These are phyloP conservation scores for Mucor racemosus DNA, from an alignment of 371 early-diverging fungal species.

Conservation along the genomic window DNA sequence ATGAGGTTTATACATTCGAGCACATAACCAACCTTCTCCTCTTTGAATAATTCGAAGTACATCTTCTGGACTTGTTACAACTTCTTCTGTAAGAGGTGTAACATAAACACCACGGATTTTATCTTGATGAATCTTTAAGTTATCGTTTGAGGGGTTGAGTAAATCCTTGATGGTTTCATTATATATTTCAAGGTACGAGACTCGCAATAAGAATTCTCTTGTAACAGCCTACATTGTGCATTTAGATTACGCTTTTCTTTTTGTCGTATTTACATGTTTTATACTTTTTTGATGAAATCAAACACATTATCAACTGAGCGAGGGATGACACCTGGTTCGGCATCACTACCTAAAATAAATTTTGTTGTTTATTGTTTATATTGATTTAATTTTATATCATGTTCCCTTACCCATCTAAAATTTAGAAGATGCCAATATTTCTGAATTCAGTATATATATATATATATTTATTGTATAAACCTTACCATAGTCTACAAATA, in stretches of 20 bases:
- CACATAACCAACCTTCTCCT: constrained; percentile 72
- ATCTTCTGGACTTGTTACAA: constrained; percentile 84
- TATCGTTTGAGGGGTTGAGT: constrained; percentile 73
- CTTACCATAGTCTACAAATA: constrained; percentile 18
- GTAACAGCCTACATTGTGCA: constrained; percentile 37
- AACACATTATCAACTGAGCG: constrained; percentile 62
- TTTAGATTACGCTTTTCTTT: neutral
- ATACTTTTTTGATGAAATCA: constrained; percentile 51
- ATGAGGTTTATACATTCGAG: constrained; percentile 31
- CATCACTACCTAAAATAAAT: constrained; percentile 58
- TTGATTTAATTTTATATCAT: neutral
- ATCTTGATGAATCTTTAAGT: constrained; percentile 69
- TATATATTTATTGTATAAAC: no score
- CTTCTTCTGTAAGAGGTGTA: constrained; percentile 85
- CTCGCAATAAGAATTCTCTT: constrained; percentile 85
- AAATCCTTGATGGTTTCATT: constrained; percentile 91
- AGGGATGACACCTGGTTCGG: constrained; percentile 65
- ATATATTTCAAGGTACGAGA: constrained; percentile 97
- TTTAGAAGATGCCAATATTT: no score
- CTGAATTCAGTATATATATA: neutral
- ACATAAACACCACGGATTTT: constrained; percentile 81
- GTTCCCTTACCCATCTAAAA: constrained; percentile 39
- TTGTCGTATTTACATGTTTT: no score
- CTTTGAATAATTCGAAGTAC: constrained; percentile 78
- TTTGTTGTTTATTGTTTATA: neutral